Evolutionary conservation across 371 early-diverging fungal species (phyloP), one percentile per base, ranked within the genome.

Genomic region (Actinomortierella wolfii): DNA sequence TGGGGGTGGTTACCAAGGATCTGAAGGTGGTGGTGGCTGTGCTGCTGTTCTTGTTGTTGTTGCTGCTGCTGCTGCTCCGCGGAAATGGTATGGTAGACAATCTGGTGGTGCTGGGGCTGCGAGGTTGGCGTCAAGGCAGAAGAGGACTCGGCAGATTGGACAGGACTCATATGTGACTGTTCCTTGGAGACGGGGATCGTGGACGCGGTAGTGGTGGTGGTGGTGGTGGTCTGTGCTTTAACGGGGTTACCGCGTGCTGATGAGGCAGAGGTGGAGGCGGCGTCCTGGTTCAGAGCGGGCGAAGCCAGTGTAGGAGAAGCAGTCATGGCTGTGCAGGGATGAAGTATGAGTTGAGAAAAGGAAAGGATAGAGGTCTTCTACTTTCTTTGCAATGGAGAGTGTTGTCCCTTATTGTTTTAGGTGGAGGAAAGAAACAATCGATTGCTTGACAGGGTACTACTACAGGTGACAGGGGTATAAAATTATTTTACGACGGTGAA

Each of bases 1-100:
- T 61, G 61, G 0, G 71, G 65, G 45, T 71, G 66, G 48, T 65
- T 61, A 15, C 71, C 71, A 26, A 71, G 56, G 51, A 71, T 71
- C 48, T 65, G 65, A 17, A 64, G 42, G 28, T 70, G 70, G 34
- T 70, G 70, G 51, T 60, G 51, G 9, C 51, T 51, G 3, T 59
- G 48, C 28, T 56, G 45, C 24, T 61, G 48, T 14, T 42, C 61
- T 18, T 70, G 64, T 14, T 56, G 59, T 24, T 59, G 54, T 18
- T 61, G 55, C 29, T 61, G 49, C 20, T 61, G 51, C n/a, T 61
- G 61, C 18, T 51, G 57, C 6, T 42, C 40, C 21, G 49, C 57
- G n/a, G 54, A 11, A 34, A 34, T 6, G 34, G 34, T 11, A 11
- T 34, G 34, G 34, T 34, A 34, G 34, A 34, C 34, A 34, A 34